These are phyloP conservation scores for Steccherinum ochraceum DNA, from an alignment of 768 basidiomycete genomes.

Conservation along the genomic window DNA sequence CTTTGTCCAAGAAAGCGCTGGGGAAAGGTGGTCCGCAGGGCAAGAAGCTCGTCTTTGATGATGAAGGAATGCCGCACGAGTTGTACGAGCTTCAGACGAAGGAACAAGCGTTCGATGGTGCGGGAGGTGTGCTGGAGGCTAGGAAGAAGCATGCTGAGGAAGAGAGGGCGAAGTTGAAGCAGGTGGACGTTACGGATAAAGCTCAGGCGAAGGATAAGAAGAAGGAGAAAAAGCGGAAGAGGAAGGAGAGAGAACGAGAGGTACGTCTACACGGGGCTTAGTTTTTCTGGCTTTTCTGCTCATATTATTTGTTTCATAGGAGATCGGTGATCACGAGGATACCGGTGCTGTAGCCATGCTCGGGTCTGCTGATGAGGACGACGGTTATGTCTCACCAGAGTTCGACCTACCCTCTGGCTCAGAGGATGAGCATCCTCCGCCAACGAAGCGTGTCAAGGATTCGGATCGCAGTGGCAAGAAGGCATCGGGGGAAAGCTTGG, in stretches of 20 bases:
- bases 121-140: conserved; percentile 55
- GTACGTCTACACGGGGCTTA: conserved; percentile 14
- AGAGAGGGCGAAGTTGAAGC: conserved; percentile 67
- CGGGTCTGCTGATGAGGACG: conserved; percentile 38
- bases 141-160: conserved; percentile 65
- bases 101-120: conserved; percentile 58
- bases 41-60: conserved; percentile 85
- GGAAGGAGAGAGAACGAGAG: conserved; percentile 65
- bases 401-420: conserved; percentile 46
- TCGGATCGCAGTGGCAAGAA: conserved; percentile 16
- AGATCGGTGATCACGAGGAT: conserved; percentile 12
- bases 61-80: conserved; percentile 74
- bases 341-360: conserved; percentile 29
- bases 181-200: conserved; percentile 71
- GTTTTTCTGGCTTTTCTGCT: background rate
- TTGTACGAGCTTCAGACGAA: conserved; percentile 78
- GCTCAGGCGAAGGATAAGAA: conserved; percentile 83
- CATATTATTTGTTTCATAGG: conserved; percentile 1
- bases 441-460: conserved; percentile 10
- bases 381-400: conserved; percentile 68
- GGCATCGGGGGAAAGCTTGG: conserved; percentile 34
- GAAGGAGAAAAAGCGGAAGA: conserved; percentile 86
- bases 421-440: conserved; percentile 12
- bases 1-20: conserved; percentile 66
- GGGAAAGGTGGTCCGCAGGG: conserved; percentile 51